Conservation (phyloP, 805 yeast species). For the Kluyveromyces siamensis region DNA sequence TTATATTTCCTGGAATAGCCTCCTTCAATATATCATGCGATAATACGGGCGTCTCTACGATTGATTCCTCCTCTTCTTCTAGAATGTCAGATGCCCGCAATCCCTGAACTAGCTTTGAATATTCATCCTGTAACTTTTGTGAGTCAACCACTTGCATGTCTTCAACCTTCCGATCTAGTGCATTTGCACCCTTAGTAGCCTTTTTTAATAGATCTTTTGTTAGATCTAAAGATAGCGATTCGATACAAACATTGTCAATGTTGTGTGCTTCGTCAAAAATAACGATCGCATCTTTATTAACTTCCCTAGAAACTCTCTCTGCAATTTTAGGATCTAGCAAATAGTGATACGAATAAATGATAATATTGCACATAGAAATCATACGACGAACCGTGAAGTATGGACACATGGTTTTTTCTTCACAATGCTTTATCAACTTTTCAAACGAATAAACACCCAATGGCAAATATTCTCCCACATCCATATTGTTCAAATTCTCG, state of each 20-base stretch:
- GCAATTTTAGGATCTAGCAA: conserved; percentile 94
- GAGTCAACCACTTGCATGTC: conserved; percentile 79
- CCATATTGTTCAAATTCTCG: conserved; percentile 78
- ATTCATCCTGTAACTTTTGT: conserved; percentile 77
- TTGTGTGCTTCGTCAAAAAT: conserved; percentile 98
- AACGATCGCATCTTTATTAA: conserved; percentile 85
- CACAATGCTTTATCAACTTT: conserved; percentile 66
- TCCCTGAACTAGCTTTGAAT: conserved; percentile 85
- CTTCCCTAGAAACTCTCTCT: conserved; percentile 85
- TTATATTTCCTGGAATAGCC: conserved; percentile 94
- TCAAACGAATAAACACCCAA: conserved; percentile 94
- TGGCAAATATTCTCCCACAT: conserved; percentile 84
- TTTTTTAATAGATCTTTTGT: conserved; percentile 82
- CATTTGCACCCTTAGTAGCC: conserved; percentile 81
- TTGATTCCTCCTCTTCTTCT: conserved; percentile 40
- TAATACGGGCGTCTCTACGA: conserved; percentile 80
- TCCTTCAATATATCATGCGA: conserved; percentile 81
- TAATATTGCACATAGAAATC: conserved; percentile 89
- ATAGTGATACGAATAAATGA: conserved; percentile 95
- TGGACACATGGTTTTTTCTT: conserved; percentile 78
- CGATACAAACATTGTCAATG: conserved; percentile 97
- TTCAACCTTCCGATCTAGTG: conserved; percentile 72
- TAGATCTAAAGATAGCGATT: conserved; percentile 81
- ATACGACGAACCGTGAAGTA: conserved; percentile 96
- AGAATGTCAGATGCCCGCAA: conserved; percentile 71